These are phyloP conservation scores for Bocquillonia castaneifolia DNA, from an alignment of 441 rosid genomes.

Conservation along the genomic window DNA sequence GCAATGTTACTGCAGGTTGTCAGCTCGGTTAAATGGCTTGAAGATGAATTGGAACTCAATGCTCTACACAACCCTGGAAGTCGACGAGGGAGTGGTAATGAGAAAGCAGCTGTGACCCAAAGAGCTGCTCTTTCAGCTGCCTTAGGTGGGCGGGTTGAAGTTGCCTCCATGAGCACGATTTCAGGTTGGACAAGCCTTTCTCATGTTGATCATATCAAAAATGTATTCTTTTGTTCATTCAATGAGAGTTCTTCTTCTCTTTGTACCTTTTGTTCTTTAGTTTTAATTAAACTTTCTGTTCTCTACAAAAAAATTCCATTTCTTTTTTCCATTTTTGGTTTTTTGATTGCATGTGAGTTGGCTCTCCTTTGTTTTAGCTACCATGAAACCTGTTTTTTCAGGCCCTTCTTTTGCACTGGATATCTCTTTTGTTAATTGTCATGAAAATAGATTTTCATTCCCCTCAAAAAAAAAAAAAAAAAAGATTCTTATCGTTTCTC, in stretches of 20 bases:
- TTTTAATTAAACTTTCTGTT: not conserved
- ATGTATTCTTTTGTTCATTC: not conserved
- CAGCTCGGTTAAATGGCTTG: constrained; percentile 99
- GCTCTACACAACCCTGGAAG: constrained; percentile 95
- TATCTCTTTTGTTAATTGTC: not conserved
- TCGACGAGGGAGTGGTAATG: constrained; percentile 86
- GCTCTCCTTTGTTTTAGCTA: constrained; percentile 1
- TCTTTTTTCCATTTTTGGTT: not conserved
- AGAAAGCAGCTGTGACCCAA: constrained; percentile 86
- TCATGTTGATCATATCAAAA: constrained; percentile 15
- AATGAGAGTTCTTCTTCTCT: not conserved
- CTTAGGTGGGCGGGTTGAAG: constrained; percentile 88
- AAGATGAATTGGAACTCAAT: constrained; percentile 95
- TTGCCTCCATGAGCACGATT: constrained; percentile 78
- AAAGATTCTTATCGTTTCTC: constrained; percentile 14
- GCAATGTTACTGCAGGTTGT: constrained; percentile 58
- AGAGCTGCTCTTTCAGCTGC: constrained; percentile 93
- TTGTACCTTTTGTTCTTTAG: not conserved
- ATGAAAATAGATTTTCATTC: not conserved
- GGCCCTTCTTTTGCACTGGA: constrained; percentile 8
- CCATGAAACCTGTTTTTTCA: not conserved
- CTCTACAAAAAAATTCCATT: not conserved
- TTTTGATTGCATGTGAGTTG: constrained; percentile 12
- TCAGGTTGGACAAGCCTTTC: constrained; percentile 55
- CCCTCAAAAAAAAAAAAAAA: too few relatives aligned